Percentiles rank a stretch among this genome's conserved stretches.
These are phyloP conservation scores for Colletotrichum lupini DNA, from an alignment of 2,329 filamentous ascomycete genomes.

Conservation along the genomic window DNA sequence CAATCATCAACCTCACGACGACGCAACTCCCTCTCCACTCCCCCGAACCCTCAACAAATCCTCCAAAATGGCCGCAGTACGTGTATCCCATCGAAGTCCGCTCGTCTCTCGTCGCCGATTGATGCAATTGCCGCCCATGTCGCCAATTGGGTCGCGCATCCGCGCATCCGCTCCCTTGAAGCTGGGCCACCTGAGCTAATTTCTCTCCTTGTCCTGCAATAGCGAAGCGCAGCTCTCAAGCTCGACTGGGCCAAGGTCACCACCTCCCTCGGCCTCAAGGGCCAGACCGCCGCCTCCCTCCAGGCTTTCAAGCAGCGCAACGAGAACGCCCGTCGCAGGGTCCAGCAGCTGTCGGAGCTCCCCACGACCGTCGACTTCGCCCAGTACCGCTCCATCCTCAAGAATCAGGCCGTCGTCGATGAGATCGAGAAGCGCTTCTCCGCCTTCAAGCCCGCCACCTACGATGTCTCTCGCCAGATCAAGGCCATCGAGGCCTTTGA, in stretches of 20 bases:
- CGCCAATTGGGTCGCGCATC: constrained; percentile 30
- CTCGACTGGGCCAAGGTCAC: constrained; percentile 98
- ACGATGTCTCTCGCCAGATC: constrained; percentile 93
- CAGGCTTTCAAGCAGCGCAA: constrained; percentile 99
- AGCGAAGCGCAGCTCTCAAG: constrained; percentile 99
- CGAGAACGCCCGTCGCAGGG: constrained; percentile 96
- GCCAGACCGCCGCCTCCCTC: constrained; percentile 90
- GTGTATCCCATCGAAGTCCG: constrained; percentile 46
- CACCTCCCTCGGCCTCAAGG: constrained; percentile 93
- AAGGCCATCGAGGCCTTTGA: constrained; percentile 99
- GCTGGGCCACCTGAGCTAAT: constrained; percentile 63
- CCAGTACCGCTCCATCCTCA: constrained; percentile 90
- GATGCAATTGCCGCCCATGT: constrained; percentile 21
- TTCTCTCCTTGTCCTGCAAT: constrained; percentile 52
- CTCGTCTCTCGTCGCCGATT: constrained; percentile 37
- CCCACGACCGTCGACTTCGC: constrained; percentile 91
- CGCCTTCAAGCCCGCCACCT: constrained; percentile 90
- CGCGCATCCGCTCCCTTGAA: constrained; percentile 8
- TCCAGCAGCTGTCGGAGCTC: constrained; percentile 85
- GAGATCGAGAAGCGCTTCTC: constrained; percentile 98
- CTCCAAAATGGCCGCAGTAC: constrained; percentile 77
- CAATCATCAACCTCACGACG: constrained; percentile 59
- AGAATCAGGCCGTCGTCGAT: constrained; percentile 95
- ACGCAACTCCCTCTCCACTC: constrained; percentile 60
- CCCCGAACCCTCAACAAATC: constrained; percentile 57